Evolutionary conservation across 2,329 filamentous ascomycete species (phyloP), one percentile per base, ranked within the genome.

Genomic region (Emmonsiellopsis sp.): DNA sequence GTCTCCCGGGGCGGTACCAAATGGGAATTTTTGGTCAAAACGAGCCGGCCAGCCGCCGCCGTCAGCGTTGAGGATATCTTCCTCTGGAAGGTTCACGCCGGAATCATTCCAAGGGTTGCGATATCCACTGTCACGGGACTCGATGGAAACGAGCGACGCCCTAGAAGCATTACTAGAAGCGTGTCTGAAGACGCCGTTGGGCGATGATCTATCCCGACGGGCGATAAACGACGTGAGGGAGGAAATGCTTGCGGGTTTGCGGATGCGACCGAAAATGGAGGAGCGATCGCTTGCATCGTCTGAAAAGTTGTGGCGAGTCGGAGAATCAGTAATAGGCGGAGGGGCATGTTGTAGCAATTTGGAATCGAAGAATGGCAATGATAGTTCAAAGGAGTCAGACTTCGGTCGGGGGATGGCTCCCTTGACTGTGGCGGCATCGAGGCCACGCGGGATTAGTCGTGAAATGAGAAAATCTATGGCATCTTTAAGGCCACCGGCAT

Each of bases 91-190:
- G 68, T 96, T 96, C 67, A 96, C 90, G 63, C 91, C 92, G 66
- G 89, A 95, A 70, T 97, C 92, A 69, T 96, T 96, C 92, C 92
- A 97, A 57, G 91, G 91, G 73, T 96, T 95, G 71, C 91, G 87
- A 71, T 95, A 94, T 61, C 89, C 89, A 75, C 90, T 95, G 67
- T 92, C 87, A 37, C 90, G 90, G 48, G 91, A 96, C 73, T 97
- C 92, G 70, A 96, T 91, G 58, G 90, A 95, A 62, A 95, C 91
- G 61, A 97, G 83, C 36, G 92, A 96, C 48, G 92, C 93, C 74
- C 95, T 96, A 60, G 92, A 96, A 53, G 88, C 87, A 64, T 92
- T 92, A 74, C 77, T 87, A 27, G 87, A 91, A 56, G 91, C 91
- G 61, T 86, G 85, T 74, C 95, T 96, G 80, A 96, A 96, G 68